Conservation (phyloP, 106 monocot species). For the Dendrobium nobile region DNA sequence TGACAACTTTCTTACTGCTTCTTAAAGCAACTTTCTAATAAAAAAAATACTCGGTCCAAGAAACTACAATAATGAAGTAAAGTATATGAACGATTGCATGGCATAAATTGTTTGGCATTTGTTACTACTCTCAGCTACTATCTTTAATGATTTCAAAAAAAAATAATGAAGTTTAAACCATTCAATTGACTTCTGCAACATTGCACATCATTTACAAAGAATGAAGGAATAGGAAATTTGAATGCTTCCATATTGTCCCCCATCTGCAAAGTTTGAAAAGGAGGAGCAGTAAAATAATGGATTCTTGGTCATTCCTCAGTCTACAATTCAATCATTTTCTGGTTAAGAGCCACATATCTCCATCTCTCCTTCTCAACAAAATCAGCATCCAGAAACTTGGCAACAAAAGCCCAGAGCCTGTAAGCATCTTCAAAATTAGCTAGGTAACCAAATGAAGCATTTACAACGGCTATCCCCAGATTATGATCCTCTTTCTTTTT, state of each 20-base stretch:
- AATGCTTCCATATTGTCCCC: background rate
- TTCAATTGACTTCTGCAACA: background rate
- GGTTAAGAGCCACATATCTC: conserved; percentile 81
- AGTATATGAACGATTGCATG: too few relatives aligned
- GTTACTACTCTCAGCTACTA: too few relatives aligned
- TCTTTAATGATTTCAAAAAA: too few relatives aligned
- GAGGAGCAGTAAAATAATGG: background rate
- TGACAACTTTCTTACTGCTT: too few relatives aligned
- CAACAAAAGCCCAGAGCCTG: conserved; percentile 75
- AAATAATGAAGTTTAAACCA: background rate
- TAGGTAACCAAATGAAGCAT: conserved; percentile 61
- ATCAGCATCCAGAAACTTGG: conserved; percentile 79
- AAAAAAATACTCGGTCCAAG: too few relatives aligned
- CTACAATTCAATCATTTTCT: conserved; percentile 72
- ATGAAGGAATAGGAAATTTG: background rate
- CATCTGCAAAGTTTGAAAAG: background rate
- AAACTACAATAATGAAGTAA: too few relatives aligned
- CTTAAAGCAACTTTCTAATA: too few relatives aligned
- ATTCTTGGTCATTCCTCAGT: background rate
- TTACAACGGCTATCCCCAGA: conserved; percentile 58
- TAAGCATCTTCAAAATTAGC: conserved; percentile 73
- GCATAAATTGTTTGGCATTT: too few relatives aligned
- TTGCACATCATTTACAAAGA: background rate
- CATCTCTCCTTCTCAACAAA: conserved; percentile 89
- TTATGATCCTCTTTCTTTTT: conserved; percentile 17